Evolutionary conservation across 2,329 filamentous ascomycete genomes (phyloP).

Genomic region (Rutstroemia sp.): DNA sequence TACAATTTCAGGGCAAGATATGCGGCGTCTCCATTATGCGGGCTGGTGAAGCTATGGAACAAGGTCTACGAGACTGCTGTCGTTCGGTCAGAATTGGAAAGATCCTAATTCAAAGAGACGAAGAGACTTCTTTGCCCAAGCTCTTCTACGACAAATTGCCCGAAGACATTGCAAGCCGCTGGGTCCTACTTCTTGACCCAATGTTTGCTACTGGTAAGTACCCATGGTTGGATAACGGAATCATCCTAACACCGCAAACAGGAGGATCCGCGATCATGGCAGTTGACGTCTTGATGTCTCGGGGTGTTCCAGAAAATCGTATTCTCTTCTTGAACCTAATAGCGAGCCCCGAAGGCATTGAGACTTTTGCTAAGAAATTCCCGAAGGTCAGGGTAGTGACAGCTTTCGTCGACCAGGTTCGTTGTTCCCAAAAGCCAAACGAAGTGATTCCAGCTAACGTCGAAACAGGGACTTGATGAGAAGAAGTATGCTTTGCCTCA

Average conservation of each 20-base stretch:
- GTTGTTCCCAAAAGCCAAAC: slow-evolving; percentile 15
- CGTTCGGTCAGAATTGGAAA: slow-evolving; percentile 97
- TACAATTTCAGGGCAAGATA: slow-evolving; percentile 96
- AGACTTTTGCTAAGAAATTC: slow-evolving; percentile 82
- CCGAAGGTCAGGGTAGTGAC: slow-evolving; percentile 88
- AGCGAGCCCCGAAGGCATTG: slow-evolving; percentile 88
- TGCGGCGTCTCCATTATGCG: slow-evolving; percentile 98
- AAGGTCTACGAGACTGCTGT: slow-evolving; percentile 92
- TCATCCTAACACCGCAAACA: slow-evolving; percentile 32
- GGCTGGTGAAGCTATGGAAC: slow-evolving; percentile 97
- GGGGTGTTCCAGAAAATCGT: slow-evolving; percentile 87
- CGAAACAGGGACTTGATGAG: slow-evolving; percentile 72
- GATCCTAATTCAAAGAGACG: slow-evolving; percentile 94
- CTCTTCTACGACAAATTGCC: slow-evolving; percentile 98
- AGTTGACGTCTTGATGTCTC: slow-evolving; percentile 81
- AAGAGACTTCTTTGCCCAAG: slow-evolving; percentile 86
- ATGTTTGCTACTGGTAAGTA: slow-evolving; percentile 91
- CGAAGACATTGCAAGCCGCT: slow-evolving; percentile 83
- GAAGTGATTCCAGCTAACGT: slow-evolving; percentile 11
- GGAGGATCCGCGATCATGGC: slow-evolving; percentile 96
- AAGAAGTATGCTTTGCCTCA: slow-evolving; percentile 69
- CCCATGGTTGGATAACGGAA: not conserved
- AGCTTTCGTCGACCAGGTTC: slow-evolving; percentile 80
- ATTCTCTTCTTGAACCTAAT: slow-evolving; percentile 97
- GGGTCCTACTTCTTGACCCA: slow-evolving; percentile 92